Base-by-base conservation (phyloP, 2,329 filamentous ascomycete species). In the Lecanosticta acicola region DNA sequence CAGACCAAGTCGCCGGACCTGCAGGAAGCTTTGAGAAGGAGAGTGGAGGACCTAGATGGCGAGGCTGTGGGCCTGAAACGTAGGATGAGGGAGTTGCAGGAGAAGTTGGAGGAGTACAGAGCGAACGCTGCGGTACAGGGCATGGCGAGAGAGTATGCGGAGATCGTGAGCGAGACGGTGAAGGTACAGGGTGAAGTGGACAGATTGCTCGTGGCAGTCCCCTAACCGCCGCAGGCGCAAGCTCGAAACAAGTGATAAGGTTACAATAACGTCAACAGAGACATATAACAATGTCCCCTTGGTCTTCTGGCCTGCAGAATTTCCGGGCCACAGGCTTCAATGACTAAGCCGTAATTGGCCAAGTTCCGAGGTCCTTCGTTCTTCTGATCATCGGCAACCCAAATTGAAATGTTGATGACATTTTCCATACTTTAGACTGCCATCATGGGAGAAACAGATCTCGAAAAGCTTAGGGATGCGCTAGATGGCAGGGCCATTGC, bases 121-220 rank as follows among this genome's bases (percentile, higher is more conserved):
- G 63, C 62, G 4, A 61, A 59, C 44, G 64, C 60, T 39, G 66
- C 62, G 10, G 62, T 71, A 58, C 46, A 59, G 39, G 67, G 69
- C 45, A 58, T 72, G 47, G 69, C 66, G 41, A 57, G 44, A 51
- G 55, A 70, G 56, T 72, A 70, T 56, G 61, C 51, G 26, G 56
- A 63, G 39, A 54, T 63, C 18, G 11, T 55, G 41, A 37, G 21
- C 35, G 59, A 61, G 50, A 54, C 37, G 11, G 51, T 50, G 38
- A 60, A 48, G 39, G 48, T 71, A 10, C 55, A 56, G 26, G 50
- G 37, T 5, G 69, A 71, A 43, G 66, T 65, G 29, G 53, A 42
- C 41, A 59, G 59, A 49, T 55, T 68, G n/a, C n/a, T n/a, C n/a
- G n/a, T n/a, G n/a, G n/a, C n/a, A n/a, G n/a, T n/a, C n/a, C n/a